Evolutionary conservation across 2,329 filamentous ascomycete genomes (phyloP).

Genomic region (Plectosphaerella sp.): DNA sequence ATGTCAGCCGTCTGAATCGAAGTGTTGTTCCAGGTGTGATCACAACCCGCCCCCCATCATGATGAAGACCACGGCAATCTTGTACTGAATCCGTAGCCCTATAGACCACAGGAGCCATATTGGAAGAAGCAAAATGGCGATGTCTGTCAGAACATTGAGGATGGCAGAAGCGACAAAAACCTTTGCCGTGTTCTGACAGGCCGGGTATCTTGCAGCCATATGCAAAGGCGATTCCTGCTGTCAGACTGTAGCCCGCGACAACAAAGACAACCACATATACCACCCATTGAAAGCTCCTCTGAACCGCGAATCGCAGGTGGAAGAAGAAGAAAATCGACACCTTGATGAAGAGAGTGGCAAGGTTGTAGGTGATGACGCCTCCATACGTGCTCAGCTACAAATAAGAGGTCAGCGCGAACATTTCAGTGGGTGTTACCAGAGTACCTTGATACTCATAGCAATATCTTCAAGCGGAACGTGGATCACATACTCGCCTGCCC

Average conservation of each 20-base stretch:
- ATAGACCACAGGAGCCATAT: constrained; percentile 9
- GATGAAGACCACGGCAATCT: constrained; percentile 10
- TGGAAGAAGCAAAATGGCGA: background rate
- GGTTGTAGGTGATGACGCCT: constrained; percentile 10
- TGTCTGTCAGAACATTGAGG: background rate
- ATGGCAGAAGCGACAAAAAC: background rate
- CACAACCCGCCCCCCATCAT: constrained; percentile 11
- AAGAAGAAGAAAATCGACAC: constrained; percentile 15
- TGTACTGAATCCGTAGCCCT: constrained; percentile 5
- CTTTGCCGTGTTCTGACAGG: background rate
- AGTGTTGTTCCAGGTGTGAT: background rate
- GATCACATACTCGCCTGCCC: background rate
- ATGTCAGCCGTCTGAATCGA: no score
- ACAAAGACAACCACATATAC: constrained; percentile 10
- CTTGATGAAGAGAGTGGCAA: constrained; percentile 15
- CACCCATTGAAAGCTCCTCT: background rate
- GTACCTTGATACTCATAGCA: background rate
- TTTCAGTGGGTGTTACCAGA: no score
- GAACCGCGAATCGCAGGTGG: constrained; percentile 14
- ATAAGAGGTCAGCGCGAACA: background rate
- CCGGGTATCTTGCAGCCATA: constrained; percentile 5
- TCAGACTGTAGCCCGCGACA: constrained; percentile 5
- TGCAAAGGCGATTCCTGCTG: constrained; percentile 4
- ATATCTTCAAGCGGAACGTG: background rate
- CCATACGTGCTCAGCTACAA: background rate